Base-by-base conservation (phyloP, 83 land plant species). In the Picea engelmannii region DNA sequence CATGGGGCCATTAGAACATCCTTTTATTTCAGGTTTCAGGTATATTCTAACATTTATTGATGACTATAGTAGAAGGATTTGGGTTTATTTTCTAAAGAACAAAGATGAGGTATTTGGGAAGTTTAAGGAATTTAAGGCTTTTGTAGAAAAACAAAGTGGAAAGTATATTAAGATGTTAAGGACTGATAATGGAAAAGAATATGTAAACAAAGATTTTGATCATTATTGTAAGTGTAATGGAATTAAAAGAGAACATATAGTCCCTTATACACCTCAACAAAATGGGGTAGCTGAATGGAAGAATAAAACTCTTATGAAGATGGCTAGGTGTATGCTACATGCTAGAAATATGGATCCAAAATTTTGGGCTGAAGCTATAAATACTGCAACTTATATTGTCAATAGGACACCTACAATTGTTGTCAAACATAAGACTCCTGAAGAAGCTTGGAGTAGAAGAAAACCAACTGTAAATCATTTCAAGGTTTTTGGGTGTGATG, bases 221-320 rank as follows among this genome's bases (percentile, higher is more conserved):
- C 4, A 64, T 7, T 64, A 18, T 6, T 64, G 23, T n/a, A 64
- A 64, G 20, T 4, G 4, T 4, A 18, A 64, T 64, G 27, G 27
- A 7, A 64, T 64, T 18, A 21, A n/a, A 64, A 64, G 24, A 64
- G 9, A 64, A n/a, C 23, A 18, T 18, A 64, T 27, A n/a, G 7
- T 23, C 16, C 49, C 80, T 4, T 20, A 42, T 52, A 64, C 71
- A 38, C 70, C 66, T 25, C 8, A 76, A 63, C 84, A 82, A 68
- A 82, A 82, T 82, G 80, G 80, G 44, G 84, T 77, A 9, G 80
- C 58, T 8, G 84, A 82, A 52, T 35, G 80, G 18, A 82, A 82
- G 69, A 76, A 76, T 55, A 42, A 70, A 31, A 78, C 76, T 11
- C 17, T 82, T 16, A 68, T 58, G 18, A 70, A 82, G 20, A 82